Evolutionary conservation across 2,329 filamentous ascomycete species (phyloP), one percentile per base, ranked within the genome.

Genomic region (Penicillium sp.): DNA sequence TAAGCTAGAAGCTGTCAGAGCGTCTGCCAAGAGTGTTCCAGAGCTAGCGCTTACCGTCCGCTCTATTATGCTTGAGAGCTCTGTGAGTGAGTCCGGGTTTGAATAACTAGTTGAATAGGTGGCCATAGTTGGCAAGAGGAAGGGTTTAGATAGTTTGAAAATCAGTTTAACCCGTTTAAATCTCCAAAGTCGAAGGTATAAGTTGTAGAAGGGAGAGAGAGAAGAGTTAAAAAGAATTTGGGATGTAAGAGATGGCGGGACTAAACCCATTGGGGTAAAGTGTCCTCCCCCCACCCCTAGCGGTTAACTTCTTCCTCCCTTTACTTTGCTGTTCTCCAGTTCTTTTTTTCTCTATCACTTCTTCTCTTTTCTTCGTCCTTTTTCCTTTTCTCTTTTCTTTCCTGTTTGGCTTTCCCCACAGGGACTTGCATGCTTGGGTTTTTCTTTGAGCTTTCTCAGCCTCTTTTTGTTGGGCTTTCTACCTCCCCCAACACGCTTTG

Each of bases 1-100:
- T 66, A 27, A 78, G 70, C 75, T 78, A 61, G 19, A 19, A n/a
- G 41, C 19, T 11, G 58, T 71, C 57, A 70, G 68, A 62, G 33
- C 10, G 31, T 34, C 19, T 34, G 21, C 27, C 31, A 44, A 48
- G 53, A 40, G 46, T 39, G 10, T 62, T 53, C 19, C 33, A 53
- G 46, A 44, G 55, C 27, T 40, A 53, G 38, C 49, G 27, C 41
- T 45, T 52, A 55, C 45, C 38, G 46, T 57, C 36, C 56, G 56
- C 47, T 58, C 56, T n/a, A 58, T 50, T 27, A 58, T 50, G 27
- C 27, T 46, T 13, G 56, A 55, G 29, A 58, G 56, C 52, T 58
- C 56, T 8, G 41, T 53, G 10, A 58, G 56, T 21, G 56, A 51
- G 27, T 55, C 46, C 5, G 56, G 56, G 16, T 58, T 55, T 41